Evolutionary conservation across 202 grass and related monocot species (phyloP), one percentile per base, ranked within the genome.

Genomic region (Elaeis oleifera): DNA sequence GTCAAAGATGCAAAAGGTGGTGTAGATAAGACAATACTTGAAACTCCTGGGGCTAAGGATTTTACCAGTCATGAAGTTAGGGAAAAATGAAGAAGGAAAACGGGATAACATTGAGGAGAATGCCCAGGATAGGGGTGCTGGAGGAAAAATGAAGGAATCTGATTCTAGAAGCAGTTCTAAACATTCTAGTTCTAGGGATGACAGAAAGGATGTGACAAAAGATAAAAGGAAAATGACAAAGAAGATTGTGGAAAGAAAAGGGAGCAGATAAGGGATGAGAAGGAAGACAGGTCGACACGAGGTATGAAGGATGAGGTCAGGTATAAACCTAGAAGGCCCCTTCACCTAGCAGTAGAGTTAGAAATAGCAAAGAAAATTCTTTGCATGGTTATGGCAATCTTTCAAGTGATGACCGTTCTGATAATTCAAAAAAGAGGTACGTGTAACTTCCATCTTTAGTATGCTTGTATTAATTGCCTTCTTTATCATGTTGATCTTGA

Each of bases 371-470:
- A 44, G 82, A 90, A 54, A 86, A 19, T 28, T 85, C 74, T 50
- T 84, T 71, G 67, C 87, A 58, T 74, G 78, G 55, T 71, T 80
- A 14, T 78, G 78, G 69, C 22, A 88, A 79, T 82, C 67, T 73
- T 71, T 79, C 78, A 56, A 85, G 78, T 65, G 81, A 84, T 5
- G 90, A 95, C 31, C 83, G 75, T 81, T 86, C 78, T 64, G 94
- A 92, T 23, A 78, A 62, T 73, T 54, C 53, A 50, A 96, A 86
- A 80, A 92, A 60, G 75, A 84, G 83, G 83, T 92, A 67, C 51
- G 23, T 71, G 16, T 44, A 44, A 1, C 1, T 51, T 48, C 6
- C 58, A 26, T 51, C 9, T 3, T 28, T 80, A 32, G 71, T 73
- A 63, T 24, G 0, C 51, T 50, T 52, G 8, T 60, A 49, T 83